Evolutionary conservation across 345 rosid genomes (phyloP).

Genomic region (Euphorbia pulcherrima): DNA sequence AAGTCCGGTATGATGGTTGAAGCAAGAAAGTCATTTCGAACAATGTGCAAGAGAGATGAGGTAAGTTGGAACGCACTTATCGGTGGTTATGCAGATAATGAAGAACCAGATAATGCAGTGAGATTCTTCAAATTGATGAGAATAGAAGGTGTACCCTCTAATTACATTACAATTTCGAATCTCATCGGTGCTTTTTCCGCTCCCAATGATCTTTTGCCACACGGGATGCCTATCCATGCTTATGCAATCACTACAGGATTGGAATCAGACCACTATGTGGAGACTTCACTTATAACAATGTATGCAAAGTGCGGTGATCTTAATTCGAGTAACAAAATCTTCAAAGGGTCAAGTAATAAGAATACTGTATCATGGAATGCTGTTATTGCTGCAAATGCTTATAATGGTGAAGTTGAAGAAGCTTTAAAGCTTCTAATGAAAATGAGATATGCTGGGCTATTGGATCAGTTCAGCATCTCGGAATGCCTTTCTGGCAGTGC

Average conservation of each 20-base stretch:
- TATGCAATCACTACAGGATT: constrained; percentile 51
- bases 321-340: constrained; percentile 46
- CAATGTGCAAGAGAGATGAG: constrained; percentile 41
- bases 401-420: constrained; percentile 61
- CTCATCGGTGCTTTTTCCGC: constrained; percentile 63
- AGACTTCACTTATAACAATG: constrained; percentile 74
- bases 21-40: constrained; percentile 49
- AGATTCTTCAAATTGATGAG: constrained; percentile 54
- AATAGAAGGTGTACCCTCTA: constrained; percentile 41
- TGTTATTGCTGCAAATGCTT: constrained; percentile 67
- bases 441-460: constrained; percentile 51
- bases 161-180: constrained; percentile 61
- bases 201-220: constrained; percentile 41
- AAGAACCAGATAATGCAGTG: constrained; percentile 44
- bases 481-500: constrained; percentile 79
- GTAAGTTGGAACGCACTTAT: constrained; percentile 88
- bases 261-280: constrained; percentile 49
- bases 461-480: constrained; percentile 74
- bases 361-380: constrained; percentile 72
- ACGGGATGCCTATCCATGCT: constrained; percentile 62
- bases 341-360: constrained; percentile 38
- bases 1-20: constrained; percentile 51
- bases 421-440: constrained; percentile 51
- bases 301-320: constrained; percentile 81
- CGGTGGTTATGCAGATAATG: constrained; percentile 65